Evolutionary conservation across 768 basidiomycete species (phyloP).

Genomic region (Plicaturopsis crispa): DNA sequence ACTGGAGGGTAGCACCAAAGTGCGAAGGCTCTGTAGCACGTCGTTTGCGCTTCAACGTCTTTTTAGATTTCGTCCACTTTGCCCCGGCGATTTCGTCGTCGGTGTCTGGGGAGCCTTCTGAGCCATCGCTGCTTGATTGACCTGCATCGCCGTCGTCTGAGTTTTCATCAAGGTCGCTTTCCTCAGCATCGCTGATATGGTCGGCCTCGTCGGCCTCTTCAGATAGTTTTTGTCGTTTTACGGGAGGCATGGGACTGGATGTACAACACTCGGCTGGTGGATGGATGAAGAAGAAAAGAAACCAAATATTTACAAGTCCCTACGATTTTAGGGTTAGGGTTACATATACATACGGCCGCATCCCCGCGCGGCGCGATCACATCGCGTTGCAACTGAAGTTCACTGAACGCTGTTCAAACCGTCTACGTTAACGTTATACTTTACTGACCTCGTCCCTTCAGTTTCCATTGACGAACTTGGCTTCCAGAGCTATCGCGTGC

Average conservation of each 20-base stretch:
- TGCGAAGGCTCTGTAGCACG: conserved; percentile 67
- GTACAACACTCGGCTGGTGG: too few relatives aligned
- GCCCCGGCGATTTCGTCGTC: conserved; percentile 57
- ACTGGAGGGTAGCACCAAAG: conserved; percentile 71
- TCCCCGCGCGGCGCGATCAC: too few relatives aligned
- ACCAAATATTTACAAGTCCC: too few relatives aligned
- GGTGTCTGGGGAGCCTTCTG: conserved; percentile 36
- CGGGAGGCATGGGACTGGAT: conserved; percentile 37
- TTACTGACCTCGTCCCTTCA: too few relatives aligned
- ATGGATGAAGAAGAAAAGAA: too few relatives aligned
- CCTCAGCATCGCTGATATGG: conserved; percentile 10
- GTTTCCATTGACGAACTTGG: too few relatives aligned
- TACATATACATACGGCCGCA: too few relatives aligned
- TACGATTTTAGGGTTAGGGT: too few relatives aligned
- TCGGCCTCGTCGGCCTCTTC: conserved; percentile 11
- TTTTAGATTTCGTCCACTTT: conserved; percentile 59
- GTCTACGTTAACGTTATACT: too few relatives aligned
- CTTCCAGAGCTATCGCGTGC: too few relatives aligned
- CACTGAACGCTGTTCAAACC: too few relatives aligned
- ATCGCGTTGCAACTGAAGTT: too few relatives aligned
- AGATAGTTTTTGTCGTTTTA: conserved; percentile 45
- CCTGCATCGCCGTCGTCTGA: conserved; percentile 14
- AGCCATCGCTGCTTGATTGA: conserved; percentile 13
- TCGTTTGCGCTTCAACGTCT: conserved; percentile 78
- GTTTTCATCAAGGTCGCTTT: conserved; percentile 15